phyloP scores from a whole-genome alignment of 2,329 filamentous ascomycete genomes.

The Alternaria sp. region DNA sequence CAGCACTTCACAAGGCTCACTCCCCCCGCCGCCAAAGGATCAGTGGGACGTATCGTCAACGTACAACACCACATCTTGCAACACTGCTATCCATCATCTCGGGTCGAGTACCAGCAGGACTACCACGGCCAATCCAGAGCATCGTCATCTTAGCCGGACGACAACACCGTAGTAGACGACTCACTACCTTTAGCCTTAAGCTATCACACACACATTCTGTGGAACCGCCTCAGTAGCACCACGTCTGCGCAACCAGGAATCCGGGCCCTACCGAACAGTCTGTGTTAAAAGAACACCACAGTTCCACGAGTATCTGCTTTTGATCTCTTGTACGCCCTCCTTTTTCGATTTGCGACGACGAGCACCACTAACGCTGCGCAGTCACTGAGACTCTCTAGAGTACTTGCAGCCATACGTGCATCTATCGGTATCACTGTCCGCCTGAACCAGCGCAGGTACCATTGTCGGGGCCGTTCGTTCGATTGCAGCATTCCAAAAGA shows the following conservation, averaged over 20 bases:
- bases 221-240: conserved; percentile 53
- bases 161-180: conserved; percentile 40
- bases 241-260: conserved; percentile 59
- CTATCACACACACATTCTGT: conserved; percentile 49
- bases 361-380: conserved; percentile 51
- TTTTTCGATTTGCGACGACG: conserved; percentile 47
- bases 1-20: conserved; percentile 33
- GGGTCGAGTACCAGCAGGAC: conserved; percentile 32
- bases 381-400: conserved; percentile 55
- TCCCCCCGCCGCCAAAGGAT: conserved; percentile 26
- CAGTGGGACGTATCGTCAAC: conserved; percentile 37
- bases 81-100: conserved; percentile 37
- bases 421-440: conserved; percentile 52
- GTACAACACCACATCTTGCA: conserved; percentile 48
- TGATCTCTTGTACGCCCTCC: conserved; percentile 52
- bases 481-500: conserved; percentile 35
- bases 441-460: conserved; percentile 51
- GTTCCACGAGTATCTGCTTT: conserved; percentile 51
- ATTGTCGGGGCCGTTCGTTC: conserved; percentile 39
- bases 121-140: conserved; percentile 37
- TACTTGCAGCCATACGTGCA: conserved; percentile 56
- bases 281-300: conserved; percentile 46
- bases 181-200: conserved; percentile 45
- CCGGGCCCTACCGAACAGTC: conserved; percentile 52
- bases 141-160: conserved; percentile 32